Evolutionary conservation across 768 basidiomycete species (phyloP).

Genomic region (Pleurotus giganteus): DNA sequence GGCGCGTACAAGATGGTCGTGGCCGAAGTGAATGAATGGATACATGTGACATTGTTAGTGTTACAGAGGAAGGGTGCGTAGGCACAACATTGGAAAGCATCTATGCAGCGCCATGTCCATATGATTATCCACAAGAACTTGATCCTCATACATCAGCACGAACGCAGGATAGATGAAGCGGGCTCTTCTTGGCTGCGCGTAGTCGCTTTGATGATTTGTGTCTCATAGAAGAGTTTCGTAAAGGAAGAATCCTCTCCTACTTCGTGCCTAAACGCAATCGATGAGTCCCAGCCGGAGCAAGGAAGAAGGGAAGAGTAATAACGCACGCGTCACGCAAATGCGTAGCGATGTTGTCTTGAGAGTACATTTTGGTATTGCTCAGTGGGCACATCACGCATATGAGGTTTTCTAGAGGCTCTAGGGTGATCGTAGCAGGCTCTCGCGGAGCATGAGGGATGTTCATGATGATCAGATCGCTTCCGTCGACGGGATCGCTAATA

Average conservation of each 20-base stretch:
- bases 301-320: background rate
- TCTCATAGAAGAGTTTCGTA: slow-evolving; percentile 7
- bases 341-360: slow-evolving; percentile 1
- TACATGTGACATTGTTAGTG: no score
- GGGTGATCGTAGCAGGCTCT: background rate
- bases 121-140: no score
- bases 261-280: background rate
- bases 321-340: slow-evolving; percentile 2
- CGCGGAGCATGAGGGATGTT: slow-evolving; percentile 1
- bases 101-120: no score
- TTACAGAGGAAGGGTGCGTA: no score
- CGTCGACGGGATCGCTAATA: background rate
- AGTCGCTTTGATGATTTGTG: background rate
- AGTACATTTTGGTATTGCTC: background rate
- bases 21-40: no score
- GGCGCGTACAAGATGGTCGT: no score
- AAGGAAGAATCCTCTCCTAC: slow-evolving; percentile 1
- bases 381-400: slow-evolving; percentile 7
- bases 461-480: background rate
- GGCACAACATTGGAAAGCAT: no score
- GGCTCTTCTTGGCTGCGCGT: background rate
- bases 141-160: no score
- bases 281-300: background rate
- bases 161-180: no score
- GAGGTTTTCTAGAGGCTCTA: slow-evolving; percentile 6